phyloP scores from a whole-genome alignment of 2,329 filamentous ascomycete genomes.

The Tolypocladium amazonense region DNA sequence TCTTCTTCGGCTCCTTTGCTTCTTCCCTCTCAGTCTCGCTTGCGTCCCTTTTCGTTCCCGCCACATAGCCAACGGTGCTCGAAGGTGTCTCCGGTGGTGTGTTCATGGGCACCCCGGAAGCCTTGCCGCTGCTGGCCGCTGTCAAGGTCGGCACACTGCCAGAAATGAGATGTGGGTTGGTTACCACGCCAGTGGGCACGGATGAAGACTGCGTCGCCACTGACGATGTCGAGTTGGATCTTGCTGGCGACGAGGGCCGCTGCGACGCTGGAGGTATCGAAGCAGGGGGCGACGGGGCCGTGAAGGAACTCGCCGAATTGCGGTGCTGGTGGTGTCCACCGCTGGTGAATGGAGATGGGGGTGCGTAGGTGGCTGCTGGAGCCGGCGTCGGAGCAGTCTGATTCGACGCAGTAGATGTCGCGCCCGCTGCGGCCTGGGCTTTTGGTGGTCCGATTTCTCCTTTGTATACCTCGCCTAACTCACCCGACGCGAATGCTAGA shows the following conservation, averaged over 20 bases:
- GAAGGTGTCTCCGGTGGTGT: conserved; percentile 85
- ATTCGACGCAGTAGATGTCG: conserved; percentile 36
- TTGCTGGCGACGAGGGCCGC: conserved; percentile 65
- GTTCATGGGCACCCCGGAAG: conserved; percentile 59
- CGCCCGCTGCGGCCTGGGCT: conserved; percentile 25
- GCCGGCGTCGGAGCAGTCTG: conserved; percentile 64
- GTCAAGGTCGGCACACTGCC: conserved; percentile 69
- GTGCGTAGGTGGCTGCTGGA: conserved; percentile 52
- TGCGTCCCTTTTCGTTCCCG: conserved; percentile 45
- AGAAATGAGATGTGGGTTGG: conserved; percentile 69
- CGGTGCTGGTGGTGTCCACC: conserved; percentile 43
- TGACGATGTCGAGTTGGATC: conserved; percentile 80
- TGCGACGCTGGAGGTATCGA: conserved; percentile 48
- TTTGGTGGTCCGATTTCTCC: conserved; percentile 50
- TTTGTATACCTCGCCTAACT: conserved; percentile 74
- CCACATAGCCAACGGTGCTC: conserved; percentile 17
- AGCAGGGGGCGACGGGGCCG: conserved; percentile 44
- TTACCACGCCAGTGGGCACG: conserved; percentile 45
- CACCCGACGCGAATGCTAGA: conserved; percentile 71
- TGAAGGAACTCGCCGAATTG: conserved; percentile 45
- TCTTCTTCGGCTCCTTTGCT: conserved; percentile 50
- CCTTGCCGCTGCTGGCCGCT: conserved; percentile 57
- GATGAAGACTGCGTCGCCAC: conserved; percentile 54
- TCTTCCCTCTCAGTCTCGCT: conserved; percentile 44
- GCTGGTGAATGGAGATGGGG: conserved; percentile 46